These are phyloP conservation scores for Aristolochia fimbriata DNA, from an alignment of 164 flowering plant species.

Conservation along the genomic window DNA sequence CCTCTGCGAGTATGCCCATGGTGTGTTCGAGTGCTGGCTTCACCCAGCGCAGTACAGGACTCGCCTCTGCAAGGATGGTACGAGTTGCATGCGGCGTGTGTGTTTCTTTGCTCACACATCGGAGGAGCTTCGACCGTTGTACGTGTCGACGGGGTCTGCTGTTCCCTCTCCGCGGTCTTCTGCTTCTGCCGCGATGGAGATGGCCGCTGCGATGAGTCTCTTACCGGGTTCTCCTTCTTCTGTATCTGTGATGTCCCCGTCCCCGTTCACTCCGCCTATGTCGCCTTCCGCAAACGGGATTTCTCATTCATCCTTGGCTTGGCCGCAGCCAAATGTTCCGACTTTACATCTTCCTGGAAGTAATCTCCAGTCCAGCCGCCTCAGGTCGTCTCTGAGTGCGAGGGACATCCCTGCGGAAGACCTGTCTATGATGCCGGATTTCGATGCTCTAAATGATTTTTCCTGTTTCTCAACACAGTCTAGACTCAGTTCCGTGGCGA, in stretches of 20 bases:
- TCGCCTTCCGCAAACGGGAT: constrained; percentile 72
- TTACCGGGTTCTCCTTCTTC: constrained; percentile 79
- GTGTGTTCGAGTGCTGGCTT: constrained; percentile 96
- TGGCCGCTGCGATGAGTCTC: constrained; percentile 68
- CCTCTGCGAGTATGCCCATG: constrained; percentile 95
- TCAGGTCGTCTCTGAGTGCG: constrained; percentile 79
- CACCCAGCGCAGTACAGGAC: constrained; percentile 96
- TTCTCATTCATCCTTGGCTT: constrained; percentile 44
- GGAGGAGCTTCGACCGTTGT: constrained; percentile 82
- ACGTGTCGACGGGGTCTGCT: constrained; percentile 83
- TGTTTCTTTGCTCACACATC: constrained; percentile 90
- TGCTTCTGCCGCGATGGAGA: constrained; percentile 56
- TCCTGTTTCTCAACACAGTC: constrained; percentile 28
- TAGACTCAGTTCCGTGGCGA: constrained; percentile 27
- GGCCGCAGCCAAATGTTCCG: constrained; percentile 87
- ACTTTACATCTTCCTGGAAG: constrained; percentile 83
- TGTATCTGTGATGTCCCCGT: constrained; percentile 55
- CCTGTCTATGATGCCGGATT: constrained; percentile 38
- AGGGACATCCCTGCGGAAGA: constrained; percentile 65
- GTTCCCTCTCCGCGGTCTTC: constrained; percentile 81
- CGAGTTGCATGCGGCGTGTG: constrained; percentile 59
- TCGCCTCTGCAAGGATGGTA: constrained; percentile 87
- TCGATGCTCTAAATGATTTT: constrained; percentile 45
- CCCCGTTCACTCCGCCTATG: constrained; percentile 80
- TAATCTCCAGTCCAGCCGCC: constrained; percentile 79